phyloP scores from a whole-genome alignment of 345 rosid genomes.

The Turritis glabra region DNA sequence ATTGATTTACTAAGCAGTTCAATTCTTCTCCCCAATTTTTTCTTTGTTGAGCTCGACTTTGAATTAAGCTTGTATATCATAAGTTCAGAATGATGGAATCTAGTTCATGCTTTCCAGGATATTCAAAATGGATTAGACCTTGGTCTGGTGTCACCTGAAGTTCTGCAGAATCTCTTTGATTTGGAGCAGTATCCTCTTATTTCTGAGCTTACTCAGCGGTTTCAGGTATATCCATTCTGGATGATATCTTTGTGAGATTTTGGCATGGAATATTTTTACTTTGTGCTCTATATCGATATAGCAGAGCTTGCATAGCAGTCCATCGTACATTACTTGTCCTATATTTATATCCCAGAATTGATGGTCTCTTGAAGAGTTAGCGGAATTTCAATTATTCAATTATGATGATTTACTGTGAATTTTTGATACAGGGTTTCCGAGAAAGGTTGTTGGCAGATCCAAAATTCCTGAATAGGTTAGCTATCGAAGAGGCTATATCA shows the following conservation, averaged over 20 bases:
- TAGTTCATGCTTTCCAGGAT: slow-evolving; percentile 58
- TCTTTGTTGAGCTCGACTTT: background rate
- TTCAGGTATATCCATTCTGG: slow-evolving; percentile 59
- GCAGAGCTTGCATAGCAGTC: background rate
- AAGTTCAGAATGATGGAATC: background rate
- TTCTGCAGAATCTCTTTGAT: slow-evolving; percentile 87
- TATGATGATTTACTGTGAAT: slow-evolving; percentile 12
- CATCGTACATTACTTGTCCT: slow-evolving; percentile 1
- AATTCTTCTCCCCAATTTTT: slow-evolving; percentile 60
- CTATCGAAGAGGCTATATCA: slow-evolving; percentile 95
- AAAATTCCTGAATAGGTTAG: slow-evolving; percentile 86
- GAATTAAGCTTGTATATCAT: background rate
- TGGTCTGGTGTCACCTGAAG: slow-evolving; percentile 94
- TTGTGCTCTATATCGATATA: background rate
- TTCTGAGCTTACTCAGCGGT: slow-evolving; percentile 81
- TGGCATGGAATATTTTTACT: background rate
- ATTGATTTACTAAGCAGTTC: slow-evolving; percentile 14
- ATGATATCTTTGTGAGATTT: slow-evolving; percentile 8
- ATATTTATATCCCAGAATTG: background rate
- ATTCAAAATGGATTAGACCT: slow-evolving; percentile 92
- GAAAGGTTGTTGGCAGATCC: slow-evolving; percentile 97
- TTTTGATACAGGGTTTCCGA: slow-evolving; percentile 82
- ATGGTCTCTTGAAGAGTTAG: background rate
- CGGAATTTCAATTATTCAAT: background rate
- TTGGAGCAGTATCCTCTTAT: slow-evolving; percentile 85